Base-by-base conservation (phyloP, 2,329 filamentous ascomycete species). In the Pseudogymnoascus sp. region DNA sequence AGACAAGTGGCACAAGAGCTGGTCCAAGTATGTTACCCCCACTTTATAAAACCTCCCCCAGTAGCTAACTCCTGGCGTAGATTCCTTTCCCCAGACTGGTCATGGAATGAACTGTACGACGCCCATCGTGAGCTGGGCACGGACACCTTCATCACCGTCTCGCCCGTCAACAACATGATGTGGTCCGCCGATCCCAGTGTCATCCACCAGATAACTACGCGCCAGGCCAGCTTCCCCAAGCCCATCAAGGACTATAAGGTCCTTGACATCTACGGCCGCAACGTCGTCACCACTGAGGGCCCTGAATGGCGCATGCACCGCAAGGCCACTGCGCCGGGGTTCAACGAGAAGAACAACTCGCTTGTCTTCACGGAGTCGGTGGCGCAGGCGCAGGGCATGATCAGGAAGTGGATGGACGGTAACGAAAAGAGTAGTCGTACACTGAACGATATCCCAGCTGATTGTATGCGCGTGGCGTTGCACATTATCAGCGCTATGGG, bases 331-430 rank as follows among this genome's bases (percentile, higher is more conserved):
- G 83, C 86, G 28, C 84, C 88, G 0, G 84, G 84, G 3, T 92
- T 93, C 74, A 90, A 87, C 63, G 90, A 93, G 76, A 85, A 82
- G 75, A 92, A 91, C 73, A 87, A 90, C 63, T 78, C 80, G 12
- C 73, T 89, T 25, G 85, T 89, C 1, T 90, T 86, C 73, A 76
- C 75, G 7, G 86, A 90, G 71, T 80, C 82, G 1, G 77, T 88
- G 63, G 75, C 78, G 63, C 89, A 92, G 75, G 82, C 87, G 0
- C 76, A 82, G 65, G 80, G 81, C 11, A 82, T 90, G 82, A 69
- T 89, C 31, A 72, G 75, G 37, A 77, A 79, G 59, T 90, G 86
- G 85, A 75, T 82, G 4, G 77, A 76, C 0, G 69, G 73, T 4
- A 73, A 77, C 35, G 75, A 74, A 2, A 66, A 71, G 62, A 75